Evolutionary conservation across 768 basidiomycete genomes (phyloP).

Genomic region (Tulasnella sp.): DNA sequence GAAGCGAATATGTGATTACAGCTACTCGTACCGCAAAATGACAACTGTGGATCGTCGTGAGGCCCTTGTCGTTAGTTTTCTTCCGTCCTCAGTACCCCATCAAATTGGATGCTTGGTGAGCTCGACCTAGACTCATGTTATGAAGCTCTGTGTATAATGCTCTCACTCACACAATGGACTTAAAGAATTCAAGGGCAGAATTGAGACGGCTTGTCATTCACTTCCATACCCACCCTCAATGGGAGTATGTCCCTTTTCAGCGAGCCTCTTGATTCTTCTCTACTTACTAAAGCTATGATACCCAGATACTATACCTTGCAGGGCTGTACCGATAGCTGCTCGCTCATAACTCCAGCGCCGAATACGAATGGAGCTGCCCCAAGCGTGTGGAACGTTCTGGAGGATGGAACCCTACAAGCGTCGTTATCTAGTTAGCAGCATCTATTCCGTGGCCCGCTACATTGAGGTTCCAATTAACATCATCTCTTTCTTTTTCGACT

Average conservation of each 20-base stretch:
- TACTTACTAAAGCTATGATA: background rate
- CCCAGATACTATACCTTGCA: background rate
- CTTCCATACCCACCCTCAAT: background rate
- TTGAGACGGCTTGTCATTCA: background rate
- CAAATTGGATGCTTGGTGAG: background rate
- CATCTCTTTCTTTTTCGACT: too few species aligned
- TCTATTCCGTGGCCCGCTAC: background rate
- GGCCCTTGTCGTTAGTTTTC: background rate
- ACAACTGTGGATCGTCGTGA: background rate
- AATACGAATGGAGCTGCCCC: too few species aligned
- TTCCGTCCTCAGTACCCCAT: background rate
- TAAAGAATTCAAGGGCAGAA: background rate
- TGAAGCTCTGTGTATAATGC: background rate
- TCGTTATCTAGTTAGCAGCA: background rate
- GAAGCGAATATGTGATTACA: background rate
- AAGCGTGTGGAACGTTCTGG: background rate
- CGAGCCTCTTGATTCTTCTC: background rate
- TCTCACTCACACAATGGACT: background rate
- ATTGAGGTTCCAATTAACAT: too few species aligned
- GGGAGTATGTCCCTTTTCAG: background rate
- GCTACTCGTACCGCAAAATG: background rate
- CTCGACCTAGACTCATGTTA: background rate
- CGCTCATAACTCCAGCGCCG: background rate
- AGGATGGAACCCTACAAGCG: background rate
- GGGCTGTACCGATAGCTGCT: background rate